Conservation (phyloP, 768 basidiomycete species). For the Podaxis sp. region DNA sequence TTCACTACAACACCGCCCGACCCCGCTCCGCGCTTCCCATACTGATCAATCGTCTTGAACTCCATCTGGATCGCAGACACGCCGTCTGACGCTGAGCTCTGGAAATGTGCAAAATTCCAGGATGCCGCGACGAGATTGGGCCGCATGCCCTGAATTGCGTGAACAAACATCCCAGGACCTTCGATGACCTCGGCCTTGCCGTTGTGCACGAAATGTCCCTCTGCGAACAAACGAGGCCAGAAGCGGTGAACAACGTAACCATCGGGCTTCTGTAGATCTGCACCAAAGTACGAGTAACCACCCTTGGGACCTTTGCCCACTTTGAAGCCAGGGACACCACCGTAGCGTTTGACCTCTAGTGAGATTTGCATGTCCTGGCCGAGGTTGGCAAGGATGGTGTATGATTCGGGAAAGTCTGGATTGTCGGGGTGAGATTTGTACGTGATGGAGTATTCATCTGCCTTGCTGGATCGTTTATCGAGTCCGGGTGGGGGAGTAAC, state of each 20-base stretch:
- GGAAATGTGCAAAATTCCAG: constrained; percentile 97
- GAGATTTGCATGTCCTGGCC: constrained; percentile 78
- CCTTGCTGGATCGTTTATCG: constrained; percentile 85
- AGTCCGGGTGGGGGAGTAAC: constrained; percentile 68
- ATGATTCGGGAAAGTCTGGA: constrained; percentile 68
- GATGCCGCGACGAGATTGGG: constrained; percentile 88
- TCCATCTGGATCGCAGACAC: constrained; percentile 95
- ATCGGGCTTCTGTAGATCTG: constrained; percentile 64
- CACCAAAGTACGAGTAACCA: constrained; percentile 86
- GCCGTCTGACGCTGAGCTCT: constrained; percentile 67
- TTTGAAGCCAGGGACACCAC: constrained; percentile 83
- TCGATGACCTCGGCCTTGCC: constrained; percentile 56
- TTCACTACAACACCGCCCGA: constrained; percentile 85
- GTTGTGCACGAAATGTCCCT: constrained; percentile 66
- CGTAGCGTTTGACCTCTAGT: constrained; percentile 68
- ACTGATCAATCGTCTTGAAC: constrained; percentile 76
- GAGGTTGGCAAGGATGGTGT: constrained; percentile 77
- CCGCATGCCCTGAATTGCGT: constrained; percentile 98
- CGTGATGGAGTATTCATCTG: constrained; percentile 80
- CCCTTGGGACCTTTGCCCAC: constrained; percentile 85
- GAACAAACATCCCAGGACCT: constrained; percentile 83
- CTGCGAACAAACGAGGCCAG: constrained; percentile 70
- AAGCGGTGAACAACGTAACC: constrained; percentile 90
- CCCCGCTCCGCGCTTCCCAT: constrained; percentile 77
- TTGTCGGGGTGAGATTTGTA: constrained; percentile 50